Base-by-base conservation (phyloP, 345 rosid genomes). In the Sisymbrium altissimum region DNA sequence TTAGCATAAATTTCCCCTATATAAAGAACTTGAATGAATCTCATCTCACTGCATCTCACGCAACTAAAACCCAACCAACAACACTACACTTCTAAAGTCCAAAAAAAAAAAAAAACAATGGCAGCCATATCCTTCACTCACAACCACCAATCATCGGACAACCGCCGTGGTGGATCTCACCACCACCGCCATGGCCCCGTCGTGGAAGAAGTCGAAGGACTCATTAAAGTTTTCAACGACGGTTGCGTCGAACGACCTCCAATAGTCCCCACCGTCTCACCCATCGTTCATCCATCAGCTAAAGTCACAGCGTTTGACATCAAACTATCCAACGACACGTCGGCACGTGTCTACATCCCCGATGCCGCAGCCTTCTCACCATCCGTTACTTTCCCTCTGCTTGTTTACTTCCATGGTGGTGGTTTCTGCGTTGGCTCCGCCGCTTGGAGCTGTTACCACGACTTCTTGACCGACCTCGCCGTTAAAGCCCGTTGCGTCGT, bases 351-450 rank as follows among this genome's bases (percentile, higher is more conserved):
- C 7, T 59, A 74, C 63, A 72, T 89, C 5, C 85, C 18, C 18
- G 64, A 59, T 15, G 30, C 32, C 14, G 25, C 41, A 15, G 32
- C 60, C 6, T 53, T 53, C 58, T 40, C 78, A 1, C 67, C 66
- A 35, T 67, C 84, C 56, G 36, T 52, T 32, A 83, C 84, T 64
- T 78, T 88, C 55, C 88, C 96, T 32, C 78, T 86, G 39, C 68
- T 93, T 14, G 79, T 89, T 49, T 86, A 86, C 85, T 89, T 86
- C 61, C 92, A 89, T 70, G 96, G 92, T 1, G 92, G 92, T 2
- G 96, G 96, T 3, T 89, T 84, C 56, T 87, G 89, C 60, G 83
- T 86, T 11, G 91, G 92, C 64, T 86, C 92, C 2, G 83, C 88
- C 14, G 83, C 87, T 68, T 86, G 91, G 91, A 81, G 84, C 65